Evolutionary conservation across 306 rosid species (phyloP), one percentile per base, ranked within the genome.

Genomic region (Sophora flavescens): DNA sequence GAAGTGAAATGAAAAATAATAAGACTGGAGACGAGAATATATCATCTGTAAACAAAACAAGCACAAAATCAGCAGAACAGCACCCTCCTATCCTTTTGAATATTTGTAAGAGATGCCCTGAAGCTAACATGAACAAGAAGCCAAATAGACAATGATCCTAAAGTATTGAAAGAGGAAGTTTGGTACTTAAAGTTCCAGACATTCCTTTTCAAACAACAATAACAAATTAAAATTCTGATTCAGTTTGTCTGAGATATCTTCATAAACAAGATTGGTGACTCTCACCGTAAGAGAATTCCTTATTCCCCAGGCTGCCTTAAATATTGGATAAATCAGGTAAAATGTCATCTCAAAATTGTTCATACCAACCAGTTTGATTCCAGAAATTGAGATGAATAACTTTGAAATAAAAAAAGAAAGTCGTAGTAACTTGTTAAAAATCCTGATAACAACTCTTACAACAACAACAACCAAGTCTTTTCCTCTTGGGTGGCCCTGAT

Each of bases 71-170:
- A 63, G 50, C 39, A 39, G 44, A 77, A 26, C 13, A 41, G 8
- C 14, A 38, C 75, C 17, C 74, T 52, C 57, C 51, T 45, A 61
- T 61, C 5, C 28, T 65, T 70, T 54, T 39, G 35, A 74, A 67
- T 74, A 60, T 74, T 59, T 67, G 63, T 64, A 67, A 59, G 42
- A 48, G 82, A 70, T 57, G 53, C 78, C 64, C 47, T 6, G 6
- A 70, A 61, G 15, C 18, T 30, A 57, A 51, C 68, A 22, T 18
- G 51, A 6, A 26, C 59, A 22, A 36, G 33, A 76, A 76, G 30
- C 53, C 47, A 72, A 72, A 38, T 13, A 77, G 14, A 66, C 2
- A 22, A 36, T 6, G 44, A 66, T 59, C 35, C 41, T 35, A 74
- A 64, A 51, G 60, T 68, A 69, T 15, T 10, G 13, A 45, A 36